Conservation (phyloP, 2,329 filamentous ascomycete genomes). For the Pseudogymnoascus sp. region DNA sequence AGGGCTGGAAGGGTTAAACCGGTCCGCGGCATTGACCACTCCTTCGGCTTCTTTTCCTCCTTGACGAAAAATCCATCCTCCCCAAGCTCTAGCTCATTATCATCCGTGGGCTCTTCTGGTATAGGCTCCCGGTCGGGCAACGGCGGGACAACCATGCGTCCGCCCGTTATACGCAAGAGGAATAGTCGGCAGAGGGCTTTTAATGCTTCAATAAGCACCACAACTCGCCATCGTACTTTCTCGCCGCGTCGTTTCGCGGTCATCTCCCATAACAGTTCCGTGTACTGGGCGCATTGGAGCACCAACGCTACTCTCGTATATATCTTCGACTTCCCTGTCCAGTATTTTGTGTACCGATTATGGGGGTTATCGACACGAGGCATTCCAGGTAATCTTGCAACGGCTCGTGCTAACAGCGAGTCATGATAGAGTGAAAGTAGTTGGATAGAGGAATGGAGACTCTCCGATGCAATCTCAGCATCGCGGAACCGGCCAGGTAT, state of each 20-base stretch:
- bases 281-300: constrained; percentile 87
- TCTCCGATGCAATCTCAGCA: constrained; percentile 91
- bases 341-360: constrained; percentile 60
- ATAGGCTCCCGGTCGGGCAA: constrained; percentile 80
- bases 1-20: constrained; percentile 77
- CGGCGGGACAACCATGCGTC: constrained; percentile 73
- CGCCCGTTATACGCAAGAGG: constrained; percentile 74
- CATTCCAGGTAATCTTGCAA: constrained; percentile 49
- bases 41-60: constrained; percentile 33
- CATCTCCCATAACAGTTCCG: constrained; percentile 97
- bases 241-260: constrained; percentile 78
- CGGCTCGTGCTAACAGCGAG: constrained; percentile 64
- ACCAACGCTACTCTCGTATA: constrained; percentile 78
- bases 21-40: constrained; percentile 93
- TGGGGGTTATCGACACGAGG: constrained; percentile 46
- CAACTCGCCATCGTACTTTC: constrained; percentile 77
- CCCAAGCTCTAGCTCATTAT: constrained; percentile 37
- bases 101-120: constrained; percentile 44
- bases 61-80: constrained; percentile 34
- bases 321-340: constrained; percentile 54
- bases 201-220: constrained; percentile 75
- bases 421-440: constrained; percentile 92
- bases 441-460: constrained; percentile 80
- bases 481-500: constrained; percentile 88
- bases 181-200: constrained; percentile 81